Evolutionary conservation across 768 basidiomycete species (phyloP).

Genomic region (Leccinum ochraceum): DNA sequence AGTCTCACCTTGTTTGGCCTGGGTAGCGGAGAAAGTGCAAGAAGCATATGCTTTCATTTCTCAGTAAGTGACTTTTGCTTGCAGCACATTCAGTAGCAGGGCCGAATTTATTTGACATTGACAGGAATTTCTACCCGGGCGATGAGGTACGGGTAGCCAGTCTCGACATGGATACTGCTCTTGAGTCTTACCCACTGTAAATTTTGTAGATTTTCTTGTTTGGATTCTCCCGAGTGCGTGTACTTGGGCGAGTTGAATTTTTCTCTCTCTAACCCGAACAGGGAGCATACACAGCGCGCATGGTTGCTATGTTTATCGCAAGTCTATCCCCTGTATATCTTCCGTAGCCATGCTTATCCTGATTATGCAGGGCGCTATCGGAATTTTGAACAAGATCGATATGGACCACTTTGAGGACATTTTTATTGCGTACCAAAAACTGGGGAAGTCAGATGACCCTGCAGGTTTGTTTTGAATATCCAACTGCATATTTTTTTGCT

Average conservation of each 20-base stretch:
- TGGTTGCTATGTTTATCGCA: conserved; percentile 62
- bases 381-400: conserved; percentile 65
- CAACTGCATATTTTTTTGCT: not conserved
- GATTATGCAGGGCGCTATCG: conserved; percentile 58
- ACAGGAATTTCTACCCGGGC: conserved; percentile 67
- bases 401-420: conserved; percentile 74
- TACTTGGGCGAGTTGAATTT: not conserved
- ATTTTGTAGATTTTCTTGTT: conserved; percentile 67
- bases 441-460: conserved; percentile 53
- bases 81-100: not conserved
- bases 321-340: not conserved
- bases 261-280: conserved; percentile 26
- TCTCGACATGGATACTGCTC: not conserved
- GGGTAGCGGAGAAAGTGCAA: conserved; percentile 67
- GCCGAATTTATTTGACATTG: not conserved
- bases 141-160: conserved; percentile 54
- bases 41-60: conserved; percentile 81
- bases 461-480: conserved; percentile 37
- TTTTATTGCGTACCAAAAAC: conserved; percentile 60
- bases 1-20: conserved; percentile 5
- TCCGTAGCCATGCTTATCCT: conserved; percentile 1
- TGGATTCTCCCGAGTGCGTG: conserved; percentile 68
- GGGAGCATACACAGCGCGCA: conserved; percentile 78
- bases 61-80: conserved; percentile 50
- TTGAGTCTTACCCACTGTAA: conserved; percentile 13